These are phyloP conservation scores for Diaporthe eres DNA, from an alignment of 2,329 filamentous ascomycete genomes.

Conservation along the genomic window DNA sequence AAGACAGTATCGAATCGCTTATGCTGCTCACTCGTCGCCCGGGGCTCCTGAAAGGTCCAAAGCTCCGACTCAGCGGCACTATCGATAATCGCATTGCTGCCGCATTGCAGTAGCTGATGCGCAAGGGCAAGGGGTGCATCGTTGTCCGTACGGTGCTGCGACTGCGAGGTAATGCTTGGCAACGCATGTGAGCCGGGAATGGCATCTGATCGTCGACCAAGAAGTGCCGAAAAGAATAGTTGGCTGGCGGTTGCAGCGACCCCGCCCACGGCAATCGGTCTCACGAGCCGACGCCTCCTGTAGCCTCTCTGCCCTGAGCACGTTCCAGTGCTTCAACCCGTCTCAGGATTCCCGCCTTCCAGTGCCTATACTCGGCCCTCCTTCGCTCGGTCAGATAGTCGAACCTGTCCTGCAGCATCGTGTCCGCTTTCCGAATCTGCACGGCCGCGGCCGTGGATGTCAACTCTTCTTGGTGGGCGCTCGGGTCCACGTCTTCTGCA, in stretches of 20 bases:
- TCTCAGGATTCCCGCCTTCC: constrained; percentile 73
- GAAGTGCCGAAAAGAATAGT: neutral
- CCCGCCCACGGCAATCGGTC: neutral
- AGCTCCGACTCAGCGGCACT: constrained; percentile 20
- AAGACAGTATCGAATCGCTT: neutral
- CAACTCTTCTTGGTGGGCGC: constrained; percentile 51
- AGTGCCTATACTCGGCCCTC: constrained; percentile 71
- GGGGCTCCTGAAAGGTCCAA: constrained; percentile 15
- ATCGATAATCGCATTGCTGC: constrained; percentile 25
- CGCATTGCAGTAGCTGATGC: constrained; percentile 36
- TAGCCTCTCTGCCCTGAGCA: constrained; percentile 26
- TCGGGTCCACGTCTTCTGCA: constrained; percentile 49
- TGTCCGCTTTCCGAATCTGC: constrained; percentile 67
- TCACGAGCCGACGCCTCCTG: constrained; percentile 43
- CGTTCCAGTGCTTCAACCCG: constrained; percentile 58
- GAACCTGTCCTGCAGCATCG: constrained; percentile 82
- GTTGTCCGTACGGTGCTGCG: constrained; percentile 1
- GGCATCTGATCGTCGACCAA: constrained; percentile 1
- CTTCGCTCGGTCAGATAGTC: constrained; percentile 78
- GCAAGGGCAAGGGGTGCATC: constrained; percentile 7
- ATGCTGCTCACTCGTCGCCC: constrained; percentile 7
- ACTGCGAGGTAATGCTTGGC: neutral
- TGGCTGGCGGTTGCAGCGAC: neutral
- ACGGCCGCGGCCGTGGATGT: constrained; percentile 49
- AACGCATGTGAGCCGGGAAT: constrained; percentile 21